Evolutionary conservation across 345 rosid species (phyloP).

Genomic region (Lagerstroemia speciosa): DNA sequence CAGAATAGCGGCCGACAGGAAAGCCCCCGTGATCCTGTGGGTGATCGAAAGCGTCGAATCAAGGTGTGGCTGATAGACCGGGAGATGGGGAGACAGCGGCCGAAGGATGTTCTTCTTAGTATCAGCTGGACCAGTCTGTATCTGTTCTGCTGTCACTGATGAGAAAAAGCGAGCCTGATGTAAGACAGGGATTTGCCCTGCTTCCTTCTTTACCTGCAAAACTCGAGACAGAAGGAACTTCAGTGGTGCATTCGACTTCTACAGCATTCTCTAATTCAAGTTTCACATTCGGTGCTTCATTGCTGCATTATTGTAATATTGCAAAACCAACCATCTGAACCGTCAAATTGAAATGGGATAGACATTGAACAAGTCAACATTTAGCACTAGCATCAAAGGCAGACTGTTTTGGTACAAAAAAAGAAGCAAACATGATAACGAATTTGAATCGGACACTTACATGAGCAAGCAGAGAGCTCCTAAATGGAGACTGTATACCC

Average conservation of each 20-base stretch:
- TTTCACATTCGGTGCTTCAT: not conserved
- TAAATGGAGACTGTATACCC: constrained; percentile 86
- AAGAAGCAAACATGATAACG: not conserved
- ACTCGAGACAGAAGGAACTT: not conserved
- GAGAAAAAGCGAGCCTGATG: not conserved
- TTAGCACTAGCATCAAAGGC: not conserved
- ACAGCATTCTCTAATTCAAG: too few species aligned
- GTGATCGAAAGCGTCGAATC: not conserved
- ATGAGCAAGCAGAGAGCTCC: constrained; percentile 77
- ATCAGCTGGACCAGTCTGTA: not conserved
- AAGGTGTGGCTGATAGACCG: not conserved
- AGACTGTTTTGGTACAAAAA: not conserved
- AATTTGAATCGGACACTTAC: constrained; percentile 39
- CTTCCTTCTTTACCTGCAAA: not conserved
- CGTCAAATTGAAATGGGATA: not conserved
- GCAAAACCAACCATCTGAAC: not conserved
- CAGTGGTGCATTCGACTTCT: not conserved
- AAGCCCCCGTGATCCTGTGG: not conserved
- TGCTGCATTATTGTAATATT: not conserved
- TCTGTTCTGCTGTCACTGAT: not conserved
- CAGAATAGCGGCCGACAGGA: not conserved
- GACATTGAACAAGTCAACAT: not conserved
- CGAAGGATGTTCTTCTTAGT: not conserved
- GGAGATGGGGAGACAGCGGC: constrained; percentile 4
- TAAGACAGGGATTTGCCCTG: not conserved